Evolutionary conservation across 176 grass and related monocot species (phyloP), one percentile per base, ranked within the genome.

Genomic region (Avena sativa): DNA sequence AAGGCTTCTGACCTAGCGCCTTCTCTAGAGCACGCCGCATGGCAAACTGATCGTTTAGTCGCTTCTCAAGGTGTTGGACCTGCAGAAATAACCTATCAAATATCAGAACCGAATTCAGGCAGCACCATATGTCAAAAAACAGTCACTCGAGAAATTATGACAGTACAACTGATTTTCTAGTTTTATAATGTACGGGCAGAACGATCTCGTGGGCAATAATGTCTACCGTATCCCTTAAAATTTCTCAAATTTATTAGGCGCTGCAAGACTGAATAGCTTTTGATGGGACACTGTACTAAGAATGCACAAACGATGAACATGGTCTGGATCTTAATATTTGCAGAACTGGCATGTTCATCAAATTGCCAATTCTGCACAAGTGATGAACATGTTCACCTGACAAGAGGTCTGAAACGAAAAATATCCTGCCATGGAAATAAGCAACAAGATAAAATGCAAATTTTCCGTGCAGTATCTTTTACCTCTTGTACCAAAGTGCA

Each of bases 61-160:
- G 75, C 87, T 93, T 84, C 83, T 93, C 97, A 74, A 99, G 94
- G 81, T 91, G 77, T 47, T 93, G 94, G 48, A 99, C 91, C 97
- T 99, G 90, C 44, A 84, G 76, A 56, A 75, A 9, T 50, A 90
- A 26, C 77, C 55, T 56, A 5, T 40, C 80, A 25, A 69, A 19
- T n/a, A 61, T 14, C 25, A 51, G 74, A 71, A 21, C 32, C 5
- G 78, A 81, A 87, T 23, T 79, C 40, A 76, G 87, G 43, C 23
- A 43, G 8, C 19, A 47, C 30, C 63, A 59, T 65, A 63, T 36
- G 17, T 36, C 62, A 81, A 81, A 53, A 68, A 57, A 26, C 12
- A 47, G 10, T 9, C 4, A 66, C 10, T 52, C 12, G 46, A 17
- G 28, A 12, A 23, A 5, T 86, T 64, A 21, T 73, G 20, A 44